Evolutionary conservation across 2,329 filamentous ascomycete species (phyloP), one percentile per base, ranked within the genome.

Genomic region (Pleurostoma richardsiae): DNA sequence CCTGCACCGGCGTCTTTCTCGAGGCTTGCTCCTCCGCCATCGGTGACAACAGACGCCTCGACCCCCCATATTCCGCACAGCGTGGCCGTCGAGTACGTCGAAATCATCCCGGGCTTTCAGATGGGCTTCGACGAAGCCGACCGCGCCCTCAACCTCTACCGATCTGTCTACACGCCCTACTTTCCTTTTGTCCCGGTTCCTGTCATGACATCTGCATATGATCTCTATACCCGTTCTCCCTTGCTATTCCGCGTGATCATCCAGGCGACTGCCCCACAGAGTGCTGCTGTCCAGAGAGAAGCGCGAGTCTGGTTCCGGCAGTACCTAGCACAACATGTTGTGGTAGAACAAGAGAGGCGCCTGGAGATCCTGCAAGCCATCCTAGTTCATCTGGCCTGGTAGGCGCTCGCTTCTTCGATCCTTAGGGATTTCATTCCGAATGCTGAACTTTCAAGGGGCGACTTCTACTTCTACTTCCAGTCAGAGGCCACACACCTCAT

Each of bases 161-260:
- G 60, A 3, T 54, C 52, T 2, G 53, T 62, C 3, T 63, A 65
- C 42, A 51, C 59, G 10, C 63, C 64, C 0, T 55, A 59, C 33
- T 72, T 64, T 5, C 69, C 69, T 1, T 73, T 73, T 45, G 58
- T 71, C 2, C 59, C 65, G 2, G 47, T 72, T 2, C 47, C 59
- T 0, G 39, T 46, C 0, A 31, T 47, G 3, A 41, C 59, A 0
- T 56, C 58, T 3, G 59, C 66, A 0, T 52, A 54, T 4, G 56
- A 63, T 0, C 46, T 73, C n/a, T 61, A 63, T 40, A 43, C 53
- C 1, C 51, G 55, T n/a, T 57, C 61, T 5, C 61, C 59, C 0
- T 56, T 70, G 11, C 48, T 73, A 0, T 71, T 72, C 43, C 67
- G 65, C 52, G 61, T 61, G 1, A 56, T 72, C 38, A 56, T 71